phyloP scores from a whole-genome alignment of 768 basidiomycete species.

The Pleurotus citrinopileatus region DNA sequence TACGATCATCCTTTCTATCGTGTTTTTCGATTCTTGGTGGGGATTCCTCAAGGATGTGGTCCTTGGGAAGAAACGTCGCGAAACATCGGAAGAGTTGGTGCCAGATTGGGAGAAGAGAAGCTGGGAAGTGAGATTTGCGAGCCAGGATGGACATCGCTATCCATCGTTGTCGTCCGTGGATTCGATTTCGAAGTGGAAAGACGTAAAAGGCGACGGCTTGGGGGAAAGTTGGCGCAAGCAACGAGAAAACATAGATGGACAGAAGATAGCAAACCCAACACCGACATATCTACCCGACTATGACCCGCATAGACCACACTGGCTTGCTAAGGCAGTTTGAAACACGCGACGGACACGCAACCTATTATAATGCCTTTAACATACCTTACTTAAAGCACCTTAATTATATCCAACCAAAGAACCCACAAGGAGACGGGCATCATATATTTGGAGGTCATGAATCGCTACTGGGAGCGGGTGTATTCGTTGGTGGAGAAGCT shows the following conservation, averaged over 20 bases:
- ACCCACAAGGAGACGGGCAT: too few relatives aligned
- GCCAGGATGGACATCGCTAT: slow-evolving; percentile 45
- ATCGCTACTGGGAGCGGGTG: not conserved
- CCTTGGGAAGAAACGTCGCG: slow-evolving; percentile 33
- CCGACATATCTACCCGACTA: slow-evolving; percentile 21
- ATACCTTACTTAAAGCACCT: too few relatives aligned
- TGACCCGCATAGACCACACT: slow-evolving; percentile 21
- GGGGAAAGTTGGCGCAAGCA: slow-evolving; percentile 12
- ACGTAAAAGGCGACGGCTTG: not conserved
- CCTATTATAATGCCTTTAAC: too few relatives aligned
- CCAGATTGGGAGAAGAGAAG: slow-evolving; percentile 62
- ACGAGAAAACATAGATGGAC: slow-evolving; percentile 12
- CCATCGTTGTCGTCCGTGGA: slow-evolving; percentile 40
- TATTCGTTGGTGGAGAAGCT: slow-evolving; percentile 12
- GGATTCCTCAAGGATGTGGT: slow-evolving; percentile 52
- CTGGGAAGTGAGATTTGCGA: slow-evolving; percentile 54
- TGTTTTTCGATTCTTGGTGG: slow-evolving; percentile 75
- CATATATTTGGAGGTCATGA: not conserved
- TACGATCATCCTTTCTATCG: slow-evolving; percentile 48
- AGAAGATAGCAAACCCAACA: slow-evolving; percentile 14
- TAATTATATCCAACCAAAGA: not conserved
- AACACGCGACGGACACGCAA: not conserved
- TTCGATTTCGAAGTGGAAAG: slow-evolving; percentile 28
- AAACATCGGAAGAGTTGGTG: slow-evolving; percentile 48
- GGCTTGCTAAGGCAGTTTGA: not conserved